Conservation (phyloP, 1,284 basidiomycete species). For the Hemileia vastatrix region DNA sequence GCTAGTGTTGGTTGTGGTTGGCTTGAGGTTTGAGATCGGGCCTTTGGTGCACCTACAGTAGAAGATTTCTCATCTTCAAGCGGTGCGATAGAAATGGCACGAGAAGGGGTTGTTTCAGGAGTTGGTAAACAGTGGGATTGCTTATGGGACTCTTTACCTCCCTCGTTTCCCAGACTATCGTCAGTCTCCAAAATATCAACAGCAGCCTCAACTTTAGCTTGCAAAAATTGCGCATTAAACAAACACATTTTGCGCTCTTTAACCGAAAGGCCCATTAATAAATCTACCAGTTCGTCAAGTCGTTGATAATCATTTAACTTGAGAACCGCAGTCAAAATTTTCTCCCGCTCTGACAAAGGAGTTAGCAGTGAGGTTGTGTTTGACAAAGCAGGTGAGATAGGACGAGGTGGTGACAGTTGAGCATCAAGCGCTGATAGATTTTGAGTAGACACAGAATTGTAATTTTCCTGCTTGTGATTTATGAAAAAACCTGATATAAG, state of each 20-base stretch:
- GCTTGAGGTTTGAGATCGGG: neutral
- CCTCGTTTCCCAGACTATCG: too few species aligned
- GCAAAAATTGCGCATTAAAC: slow-evolving; percentile 71
- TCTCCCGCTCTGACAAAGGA: slow-evolving; percentile 61
- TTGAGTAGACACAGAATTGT: too few species aligned
- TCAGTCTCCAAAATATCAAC: slow-evolving; percentile 56
- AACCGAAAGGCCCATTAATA: slow-evolving; percentile 73
- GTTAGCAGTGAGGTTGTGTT: slow-evolving; percentile 38
- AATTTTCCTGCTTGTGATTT: too few species aligned
- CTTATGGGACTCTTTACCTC: slow-evolving; percentile 50
- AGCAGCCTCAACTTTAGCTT: slow-evolving; percentile 68
- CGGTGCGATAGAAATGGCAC: too few species aligned
- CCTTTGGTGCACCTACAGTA: neutral
- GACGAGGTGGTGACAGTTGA: slow-evolving; percentile 16
- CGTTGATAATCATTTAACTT: slow-evolving; percentile 48
- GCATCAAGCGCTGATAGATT: neutral
- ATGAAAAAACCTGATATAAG: too few species aligned
- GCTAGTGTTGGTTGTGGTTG: neutral
- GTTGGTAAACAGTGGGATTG: slow-evolving; percentile 36
- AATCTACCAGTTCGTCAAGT: slow-evolving; percentile 59
- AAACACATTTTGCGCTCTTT: slow-evolving; percentile 78
- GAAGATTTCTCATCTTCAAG: too few species aligned
- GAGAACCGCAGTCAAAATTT: slow-evolving; percentile 59
- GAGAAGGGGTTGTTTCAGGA: too few species aligned
- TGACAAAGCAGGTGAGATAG: slow-evolving; percentile 2